Percentiles rank a stretch among this genome's conserved stretches.
These are phyloP conservation scores for Neophaeococcomyces mojaviensis DNA, from an alignment of 2,329 filamentous ascomycete genomes.

Conservation along the genomic window DNA sequence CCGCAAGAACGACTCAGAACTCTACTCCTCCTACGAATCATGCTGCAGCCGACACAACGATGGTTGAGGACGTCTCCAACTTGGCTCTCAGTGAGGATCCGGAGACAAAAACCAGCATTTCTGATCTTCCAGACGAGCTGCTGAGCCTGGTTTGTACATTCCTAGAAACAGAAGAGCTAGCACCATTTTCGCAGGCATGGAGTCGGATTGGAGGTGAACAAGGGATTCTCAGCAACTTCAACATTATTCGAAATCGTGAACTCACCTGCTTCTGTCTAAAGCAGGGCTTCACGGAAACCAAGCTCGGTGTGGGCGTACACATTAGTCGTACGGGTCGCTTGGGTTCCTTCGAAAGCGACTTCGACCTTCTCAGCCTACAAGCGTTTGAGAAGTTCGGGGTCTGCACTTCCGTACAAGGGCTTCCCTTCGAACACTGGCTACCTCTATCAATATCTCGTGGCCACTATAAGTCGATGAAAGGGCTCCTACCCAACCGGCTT, in stretches of 20 bases:
- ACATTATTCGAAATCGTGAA: constrained; percentile 36
- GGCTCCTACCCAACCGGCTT: constrained; percentile 25
- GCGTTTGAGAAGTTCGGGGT: constrained; percentile 33
- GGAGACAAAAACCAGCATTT: neutral
- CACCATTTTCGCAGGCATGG: constrained; percentile 33
- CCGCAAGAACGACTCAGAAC: too few relatives aligned
- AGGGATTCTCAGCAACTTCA: constrained; percentile 27
- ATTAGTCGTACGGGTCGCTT: constrained; percentile 12
- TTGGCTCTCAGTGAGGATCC: neutral
- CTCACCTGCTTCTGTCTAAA: constrained; percentile 44
- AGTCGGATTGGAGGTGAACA: constrained; percentile 26
- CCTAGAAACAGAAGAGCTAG: constrained; percentile 29
- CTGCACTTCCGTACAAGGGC: constrained; percentile 36
- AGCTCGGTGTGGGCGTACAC: constrained; percentile 39
- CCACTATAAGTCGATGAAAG: constrained; percentile 38
- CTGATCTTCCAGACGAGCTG: constrained; percentile 24
- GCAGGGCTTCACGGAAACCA: constrained; percentile 30
- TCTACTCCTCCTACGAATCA: neutral
- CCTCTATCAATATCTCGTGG: constrained; percentile 40
- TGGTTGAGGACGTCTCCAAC: neutral
- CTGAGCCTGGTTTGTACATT: constrained; percentile 15
- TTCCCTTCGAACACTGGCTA: constrained; percentile 39
- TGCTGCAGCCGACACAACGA: neutral
- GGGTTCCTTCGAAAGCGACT: constrained; percentile 39
- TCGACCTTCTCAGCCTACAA: constrained; percentile 41